These are phyloP conservation scores for Hymenoscyphus fructigenus DNA, from an alignment of 2,329 filamentous ascomycete species.

Conservation along the genomic window DNA sequence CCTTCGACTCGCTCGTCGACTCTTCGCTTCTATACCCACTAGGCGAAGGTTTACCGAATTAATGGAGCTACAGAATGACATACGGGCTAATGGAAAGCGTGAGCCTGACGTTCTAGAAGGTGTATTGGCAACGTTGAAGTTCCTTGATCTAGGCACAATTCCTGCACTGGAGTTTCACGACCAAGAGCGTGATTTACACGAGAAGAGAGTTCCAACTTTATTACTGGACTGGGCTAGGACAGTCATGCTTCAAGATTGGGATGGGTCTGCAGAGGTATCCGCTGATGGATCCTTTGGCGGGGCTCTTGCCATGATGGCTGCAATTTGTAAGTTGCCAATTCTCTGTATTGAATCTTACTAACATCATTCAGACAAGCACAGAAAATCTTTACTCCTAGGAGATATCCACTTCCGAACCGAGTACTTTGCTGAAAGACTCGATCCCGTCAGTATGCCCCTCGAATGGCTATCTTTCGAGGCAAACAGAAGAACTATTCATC, in stretches of 20 bases:
- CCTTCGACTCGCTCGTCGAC: conserved; percentile 55
- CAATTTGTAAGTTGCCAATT: conserved; percentile 60
- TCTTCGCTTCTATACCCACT: conserved; percentile 54
- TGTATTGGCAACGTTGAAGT: conserved; percentile 41
- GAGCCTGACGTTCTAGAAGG: conserved; percentile 29
- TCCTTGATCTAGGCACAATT: conserved; percentile 38
- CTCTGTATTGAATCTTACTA: conserved; percentile 7
- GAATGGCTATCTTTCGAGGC: conserved; percentile 65
- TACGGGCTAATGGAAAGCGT: conserved; percentile 22
- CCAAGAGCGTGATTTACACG: conserved; percentile 53
- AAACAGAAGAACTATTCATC: conserved; percentile 65
- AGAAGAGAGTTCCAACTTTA: conserved; percentile 55
- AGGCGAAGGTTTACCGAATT: conserved; percentile 34
- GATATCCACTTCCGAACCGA: conserved; percentile 72
- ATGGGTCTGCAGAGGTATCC: conserved; percentile 68
- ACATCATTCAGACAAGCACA: conserved; percentile 53
- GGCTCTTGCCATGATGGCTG: conserved; percentile 70
- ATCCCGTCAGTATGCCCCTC: conserved; percentile 71
- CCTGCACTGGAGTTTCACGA: conserved; percentile 48
- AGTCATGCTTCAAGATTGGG: conserved; percentile 77
- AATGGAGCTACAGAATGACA: conserved; percentile 31
- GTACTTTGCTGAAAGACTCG: conserved; percentile 73
- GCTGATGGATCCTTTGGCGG: conserved; percentile 73
- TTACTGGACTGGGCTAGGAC: conserved; percentile 72
- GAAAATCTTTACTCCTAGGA: conserved; percentile 62